Evolutionary conservation across 2,329 filamentous ascomycete genomes (phyloP).

Genomic region (Salinomyces thailandicus): DNA sequence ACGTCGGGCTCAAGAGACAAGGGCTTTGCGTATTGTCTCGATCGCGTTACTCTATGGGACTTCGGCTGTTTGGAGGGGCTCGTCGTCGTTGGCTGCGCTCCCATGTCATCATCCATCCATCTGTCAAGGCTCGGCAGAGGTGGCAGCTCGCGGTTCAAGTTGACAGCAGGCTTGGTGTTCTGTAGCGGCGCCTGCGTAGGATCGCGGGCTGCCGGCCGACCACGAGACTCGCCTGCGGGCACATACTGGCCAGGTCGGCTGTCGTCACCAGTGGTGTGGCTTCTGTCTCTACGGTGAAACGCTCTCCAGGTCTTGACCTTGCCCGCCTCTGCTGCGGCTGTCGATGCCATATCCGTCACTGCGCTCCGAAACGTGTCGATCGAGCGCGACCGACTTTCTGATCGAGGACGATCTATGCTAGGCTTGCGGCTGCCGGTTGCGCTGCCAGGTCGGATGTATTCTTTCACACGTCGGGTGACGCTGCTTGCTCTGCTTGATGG

Average conservation of each 20-base stretch:
- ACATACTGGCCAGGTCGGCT: constrained; percentile 4
- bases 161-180: constrained; percentile 16
- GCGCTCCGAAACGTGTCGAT: constrained; percentile 17
- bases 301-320: constrained; percentile 7
- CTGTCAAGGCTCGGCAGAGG: constrained; percentile 37
- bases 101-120: constrained; percentile 21
- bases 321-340: constrained; percentile 2
- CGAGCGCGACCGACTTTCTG: constrained; percentile 15
- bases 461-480: constrained; percentile 24
- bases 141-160: constrained; percentile 39
- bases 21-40: constrained; percentile 4
- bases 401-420: constrained; percentile 18
- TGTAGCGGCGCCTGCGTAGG: neutral
- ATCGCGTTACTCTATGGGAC: constrained; percentile 1
- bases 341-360: constrained; percentile 9
- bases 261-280: constrained; percentile 1
- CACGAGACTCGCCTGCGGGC: constrained; percentile 5
- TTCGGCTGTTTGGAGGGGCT: constrained; percentile 1
- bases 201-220: constrained; percentile 2
- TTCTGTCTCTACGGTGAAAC: constrained; percentile 5
- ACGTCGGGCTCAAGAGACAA: constrained; percentile 1
- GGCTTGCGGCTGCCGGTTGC: constrained; percentile 13
- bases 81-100: constrained; percentile 3
- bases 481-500: constrained; percentile 3
- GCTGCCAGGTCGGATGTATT: constrained; percentile 31